These are phyloP conservation scores for Mucor indicus DNA, from an alignment of 371 early-diverging fungal genomes.

Conservation along the genomic window DNA sequence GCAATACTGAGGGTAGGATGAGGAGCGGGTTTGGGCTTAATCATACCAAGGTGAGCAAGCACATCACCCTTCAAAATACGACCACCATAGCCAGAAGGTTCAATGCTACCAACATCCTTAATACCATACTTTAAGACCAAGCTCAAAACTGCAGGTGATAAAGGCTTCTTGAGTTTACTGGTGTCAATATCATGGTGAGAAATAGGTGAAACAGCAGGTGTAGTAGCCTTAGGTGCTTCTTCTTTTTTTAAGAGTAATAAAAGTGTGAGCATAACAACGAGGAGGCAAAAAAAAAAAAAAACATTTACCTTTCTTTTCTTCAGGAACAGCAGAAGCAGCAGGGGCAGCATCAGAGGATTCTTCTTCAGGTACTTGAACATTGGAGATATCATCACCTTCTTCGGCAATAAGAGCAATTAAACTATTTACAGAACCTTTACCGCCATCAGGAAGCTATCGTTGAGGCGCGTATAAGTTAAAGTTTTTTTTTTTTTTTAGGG, in stretches of 20 bases:
- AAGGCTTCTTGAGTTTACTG: conserved; percentile 44
- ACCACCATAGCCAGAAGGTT: conserved; percentile 87
- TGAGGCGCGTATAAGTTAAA: neutral
- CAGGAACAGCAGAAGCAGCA: conserved; percentile 19
- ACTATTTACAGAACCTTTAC: conserved; percentile 63
- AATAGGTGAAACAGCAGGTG: conserved; percentile 26
- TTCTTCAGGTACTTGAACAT: conserved; percentile 64
- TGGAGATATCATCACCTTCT: conserved; percentile 83
- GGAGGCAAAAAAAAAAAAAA: no score
- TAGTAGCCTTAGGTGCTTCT: conserved; percentile 1
- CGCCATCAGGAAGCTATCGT: conserved; percentile 50
- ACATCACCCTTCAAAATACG: conserved; percentile 92
- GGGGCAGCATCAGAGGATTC: conserved; percentile 1
- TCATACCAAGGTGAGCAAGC: conserved; percentile 65
- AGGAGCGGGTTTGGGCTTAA: conserved; percentile 56
- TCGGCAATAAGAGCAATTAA: conserved; percentile 88
- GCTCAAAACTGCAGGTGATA: conserved; percentile 72
- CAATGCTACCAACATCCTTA: conserved; percentile 50
- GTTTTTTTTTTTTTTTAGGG: conserved; percentile 22
- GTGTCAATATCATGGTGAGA: conserved; percentile 47
- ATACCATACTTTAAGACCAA: conserved; percentile 59
- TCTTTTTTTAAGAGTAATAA: neutral
- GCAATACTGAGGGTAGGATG: conserved; percentile 32
- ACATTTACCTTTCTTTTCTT: conserved; percentile 1
- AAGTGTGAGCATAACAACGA: no score